These are phyloP conservation scores for Dalechampia spathulata DNA, from an alignment of 441 rosid genomes.

Conservation along the genomic window DNA sequence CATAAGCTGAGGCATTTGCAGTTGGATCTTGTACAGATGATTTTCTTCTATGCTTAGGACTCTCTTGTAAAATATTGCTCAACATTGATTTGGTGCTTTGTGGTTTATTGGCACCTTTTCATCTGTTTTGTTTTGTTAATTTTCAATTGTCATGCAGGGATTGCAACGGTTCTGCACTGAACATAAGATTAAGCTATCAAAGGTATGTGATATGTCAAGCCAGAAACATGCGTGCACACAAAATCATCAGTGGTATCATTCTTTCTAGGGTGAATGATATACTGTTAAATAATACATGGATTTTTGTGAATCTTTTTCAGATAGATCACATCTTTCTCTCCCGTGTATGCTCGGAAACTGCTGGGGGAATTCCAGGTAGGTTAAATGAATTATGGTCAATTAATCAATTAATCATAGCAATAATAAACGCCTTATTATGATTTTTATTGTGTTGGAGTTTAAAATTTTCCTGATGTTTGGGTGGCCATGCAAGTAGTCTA, in stretches of 20 bases:
- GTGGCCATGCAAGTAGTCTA: background rate
- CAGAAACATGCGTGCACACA: background rate
- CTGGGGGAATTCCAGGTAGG: constrained; percentile 94
- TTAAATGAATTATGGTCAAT: no score
- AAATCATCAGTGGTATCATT: background rate
- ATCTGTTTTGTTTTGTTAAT: constrained; percentile 3
- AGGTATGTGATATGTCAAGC: constrained; percentile 33
- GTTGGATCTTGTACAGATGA: no score
- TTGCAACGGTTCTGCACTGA: constrained; percentile 92
- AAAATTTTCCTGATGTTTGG: constrained; percentile 2
- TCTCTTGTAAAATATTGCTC: background rate
- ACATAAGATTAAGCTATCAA: constrained; percentile 83
- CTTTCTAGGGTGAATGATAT: constrained; percentile 8
- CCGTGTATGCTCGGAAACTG: constrained; percentile 91
- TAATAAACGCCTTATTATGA: background rate
- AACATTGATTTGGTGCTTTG: background rate
- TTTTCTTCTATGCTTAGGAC: background rate
- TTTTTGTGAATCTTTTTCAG: constrained; percentile 34
- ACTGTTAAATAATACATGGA: background rate
- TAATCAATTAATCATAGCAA: no score
- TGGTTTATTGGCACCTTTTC: background rate
- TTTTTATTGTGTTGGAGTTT: background rate
- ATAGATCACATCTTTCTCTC: constrained; percentile 90
- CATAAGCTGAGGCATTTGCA: no score
- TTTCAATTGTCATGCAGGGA: constrained; percentile 42